These are phyloP conservation scores for Tylopilus sp. DNA, from an alignment of 768 basidiomycete genomes.

Conservation along the genomic window DNA sequence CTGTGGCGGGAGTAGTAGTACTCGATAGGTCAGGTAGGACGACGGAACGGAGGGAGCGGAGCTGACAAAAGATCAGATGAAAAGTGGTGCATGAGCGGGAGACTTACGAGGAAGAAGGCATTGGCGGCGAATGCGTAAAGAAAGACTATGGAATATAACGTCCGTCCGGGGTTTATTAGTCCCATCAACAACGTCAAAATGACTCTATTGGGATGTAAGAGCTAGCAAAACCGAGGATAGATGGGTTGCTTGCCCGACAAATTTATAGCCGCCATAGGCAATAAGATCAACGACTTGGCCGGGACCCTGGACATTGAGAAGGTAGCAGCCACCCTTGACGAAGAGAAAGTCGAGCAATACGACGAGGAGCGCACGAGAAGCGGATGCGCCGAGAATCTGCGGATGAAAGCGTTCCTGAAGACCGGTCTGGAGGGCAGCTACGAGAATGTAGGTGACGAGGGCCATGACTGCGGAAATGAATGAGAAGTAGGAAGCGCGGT, in stretches of 20 bases:
- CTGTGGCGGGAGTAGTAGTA: constrained; percentile 45
- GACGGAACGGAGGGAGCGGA: constrained; percentile 89
- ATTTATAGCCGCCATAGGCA: constrained; percentile 96
- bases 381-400: constrained; percentile 80
- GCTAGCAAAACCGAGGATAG: background rate
- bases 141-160: constrained; percentile 70
- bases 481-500: constrained; percentile 2
- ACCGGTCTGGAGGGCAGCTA: constrained; percentile 83
- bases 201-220: constrained; percentile 49
- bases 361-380: constrained; percentile 81
- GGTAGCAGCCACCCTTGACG: constrained; percentile 89
- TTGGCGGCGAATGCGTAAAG: constrained; percentile 86
- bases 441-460: constrained; percentile 90
- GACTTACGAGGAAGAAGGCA: constrained; percentile 85
- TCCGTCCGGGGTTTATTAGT: constrained; percentile 57
- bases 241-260: constrained; percentile 69
- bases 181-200: constrained; percentile 76
- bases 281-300: constrained; percentile 77
- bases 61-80: constrained; percentile 43
- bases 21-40: constrained; percentile 75
- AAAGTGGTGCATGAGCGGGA: background rate
- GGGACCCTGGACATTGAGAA: constrained; percentile 79
- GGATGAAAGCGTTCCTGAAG: constrained; percentile 83
- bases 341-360: constrained; percentile 85
- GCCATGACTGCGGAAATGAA: constrained; percentile 71